Evolutionary conservation across 202 grass and related monocot genomes (phyloP), one percentile per base, ranked within the genome.

Genomic region (Miscanthus sacchariflorus): DNA sequence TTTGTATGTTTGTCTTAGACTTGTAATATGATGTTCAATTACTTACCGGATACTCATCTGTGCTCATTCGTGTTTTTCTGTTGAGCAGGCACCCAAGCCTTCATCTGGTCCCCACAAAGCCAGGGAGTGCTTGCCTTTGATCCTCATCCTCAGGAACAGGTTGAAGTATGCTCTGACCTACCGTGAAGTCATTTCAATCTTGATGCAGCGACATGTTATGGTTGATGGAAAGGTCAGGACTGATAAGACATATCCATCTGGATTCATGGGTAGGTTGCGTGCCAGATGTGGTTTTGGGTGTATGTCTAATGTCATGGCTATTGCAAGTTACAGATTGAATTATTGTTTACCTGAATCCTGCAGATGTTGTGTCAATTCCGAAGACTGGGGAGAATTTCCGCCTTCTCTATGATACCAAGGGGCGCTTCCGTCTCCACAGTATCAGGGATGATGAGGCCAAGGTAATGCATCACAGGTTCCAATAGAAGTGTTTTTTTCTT

Each of bases 161-260:
- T 77, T 91, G 81, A 91, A 88, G 86, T 91, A 91, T 77, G 86
- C 86, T 9, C 69, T 91, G 24, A 85, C 86, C 10, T 84, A 88
- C 27, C 67, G 81, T 76, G 86, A 91, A 78, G 86, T 85, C 14
- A 87, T 88, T 39, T 83, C 90, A 19, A 88, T 91, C 78, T 74
- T 91, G 85, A 91, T 91, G 86, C 90, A 91, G 69, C 76, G 90
- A 12, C 90, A 88, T 28, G 80, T 91, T 36, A 76, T 85, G 85
- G 81, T 91, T 61, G 89, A 91, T 68, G 85, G 80, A 36, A 91
- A 91, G 81, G 89, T 91, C 58, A 84, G 81, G 44, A 91, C 85
- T 1, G 89, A 91, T 75, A 91, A 91, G 89, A 85, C 89, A 12
- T 91, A 91, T 35, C 89, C 89, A 3, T 45, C 89, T 74, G 89